A percentile compares a stretch with the other conserved stretches of the same genome.
Conservation (phyloP, 2,329 filamentous ascomycete species). For the Fusarium globosum region DNA sequence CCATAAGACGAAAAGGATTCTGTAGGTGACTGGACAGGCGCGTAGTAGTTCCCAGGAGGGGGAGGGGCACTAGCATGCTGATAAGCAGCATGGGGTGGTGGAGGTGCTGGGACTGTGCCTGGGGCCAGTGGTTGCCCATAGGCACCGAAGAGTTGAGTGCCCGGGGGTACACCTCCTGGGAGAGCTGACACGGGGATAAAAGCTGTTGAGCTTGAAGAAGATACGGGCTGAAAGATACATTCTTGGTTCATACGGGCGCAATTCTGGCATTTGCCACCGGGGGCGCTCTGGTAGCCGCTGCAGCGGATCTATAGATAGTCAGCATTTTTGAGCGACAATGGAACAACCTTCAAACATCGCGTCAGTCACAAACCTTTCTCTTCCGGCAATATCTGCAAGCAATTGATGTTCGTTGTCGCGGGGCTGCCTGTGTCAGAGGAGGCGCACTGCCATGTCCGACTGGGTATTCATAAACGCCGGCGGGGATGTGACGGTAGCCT, state of each 20-base stretch:
- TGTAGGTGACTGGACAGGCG: constrained; percentile 57
- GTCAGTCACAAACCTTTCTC: constrained; percentile 61
- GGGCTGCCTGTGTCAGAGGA: constrained; percentile 62
- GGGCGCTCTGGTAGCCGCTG: constrained; percentile 69
- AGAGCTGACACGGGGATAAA: constrained; percentile 70
- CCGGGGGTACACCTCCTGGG: constrained; percentile 67
- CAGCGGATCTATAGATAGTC: constrained; percentile 63
- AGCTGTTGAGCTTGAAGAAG: constrained; percentile 65
- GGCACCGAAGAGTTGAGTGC: constrained; percentile 66
- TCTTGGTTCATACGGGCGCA: constrained; percentile 72
- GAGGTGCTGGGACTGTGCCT: constrained; percentile 43
- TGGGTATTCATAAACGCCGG: constrained; percentile 49
- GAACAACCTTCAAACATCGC: background rate
- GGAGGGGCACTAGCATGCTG: constrained; percentile 47
- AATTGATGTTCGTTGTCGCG: constrained; percentile 68
- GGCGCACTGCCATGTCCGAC: constrained; percentile 50
- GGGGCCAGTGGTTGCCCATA: constrained; percentile 66
- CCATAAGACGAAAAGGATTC: constrained; percentile 56
- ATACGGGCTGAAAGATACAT: constrained; percentile 70
- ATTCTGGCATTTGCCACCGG: constrained; percentile 69
- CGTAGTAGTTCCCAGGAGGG: constrained; percentile 55
- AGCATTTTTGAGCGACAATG: constrained; percentile 9
- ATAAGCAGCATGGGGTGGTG: constrained; percentile 41
- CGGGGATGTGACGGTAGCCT: constrained; percentile 46
- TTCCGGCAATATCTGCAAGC: constrained; percentile 71